These are phyloP conservation scores for Oemleria cerasiformis DNA, from an alignment of 306 rosid species.

Conservation along the genomic window DNA sequence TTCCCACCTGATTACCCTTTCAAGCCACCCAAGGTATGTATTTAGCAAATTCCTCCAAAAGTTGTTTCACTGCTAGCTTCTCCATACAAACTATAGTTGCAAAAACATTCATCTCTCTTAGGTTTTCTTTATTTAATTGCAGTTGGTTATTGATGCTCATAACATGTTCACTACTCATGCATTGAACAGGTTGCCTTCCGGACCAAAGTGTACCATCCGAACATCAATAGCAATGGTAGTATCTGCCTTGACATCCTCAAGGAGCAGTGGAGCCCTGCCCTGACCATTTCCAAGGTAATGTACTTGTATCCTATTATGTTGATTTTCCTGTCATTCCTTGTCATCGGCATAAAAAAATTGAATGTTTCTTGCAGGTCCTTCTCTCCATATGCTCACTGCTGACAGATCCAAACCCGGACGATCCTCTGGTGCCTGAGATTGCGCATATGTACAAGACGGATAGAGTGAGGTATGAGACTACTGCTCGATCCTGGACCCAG, in stretches of 20 bases:
- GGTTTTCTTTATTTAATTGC: neutral
- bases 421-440: conserved; percentile 64
- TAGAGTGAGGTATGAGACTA: conserved; percentile 48
- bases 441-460: conserved; percentile 61
- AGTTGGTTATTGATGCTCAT: neutral
- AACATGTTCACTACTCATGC: neutral
- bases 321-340: too few relatives aligned
- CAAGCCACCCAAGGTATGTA: conserved; percentile 53
- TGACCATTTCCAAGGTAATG: conserved; percentile 49
- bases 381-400: conserved; percentile 63
- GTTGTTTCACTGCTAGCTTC: neutral
- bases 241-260: conserved; percentile 59
- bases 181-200: conserved; percentile 48
- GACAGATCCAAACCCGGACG: conserved; percentile 68
- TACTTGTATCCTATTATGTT: neutral
- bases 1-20: conserved; percentile 63
- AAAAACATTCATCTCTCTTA: neutral
- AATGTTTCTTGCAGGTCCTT: conserved; percentile 42
- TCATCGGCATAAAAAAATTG: neutral
- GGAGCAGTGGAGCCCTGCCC: conserved; percentile 62
- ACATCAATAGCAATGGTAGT: conserved; percentile 55
- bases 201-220: conserved; percentile 53
- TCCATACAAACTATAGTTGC: neutral
- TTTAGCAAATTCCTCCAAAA: neutral
- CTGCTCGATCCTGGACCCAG: conserved; percentile 65